Evolutionary conservation across 1,139 yeast species (phyloP).

Genomic region (Nakaseomyces bracarensis): DNA sequence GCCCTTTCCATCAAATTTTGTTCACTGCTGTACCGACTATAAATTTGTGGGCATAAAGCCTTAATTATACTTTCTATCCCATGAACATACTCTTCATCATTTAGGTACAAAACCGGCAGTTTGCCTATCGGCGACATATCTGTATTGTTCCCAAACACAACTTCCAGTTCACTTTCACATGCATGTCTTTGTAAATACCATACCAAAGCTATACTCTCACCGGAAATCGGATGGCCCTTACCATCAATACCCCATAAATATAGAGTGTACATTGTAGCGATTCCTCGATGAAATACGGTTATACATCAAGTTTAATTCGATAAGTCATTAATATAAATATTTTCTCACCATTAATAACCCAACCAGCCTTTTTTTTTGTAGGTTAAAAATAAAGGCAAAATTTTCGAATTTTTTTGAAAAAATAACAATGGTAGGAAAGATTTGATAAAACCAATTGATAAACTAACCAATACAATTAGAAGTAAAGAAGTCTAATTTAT

Average conservation of each 20-base stretch:
- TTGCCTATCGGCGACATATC: slow-evolving; percentile 44
- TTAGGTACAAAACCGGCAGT: slow-evolving; percentile 45
- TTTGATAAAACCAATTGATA: no score
- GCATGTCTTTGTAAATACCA: slow-evolving; percentile 19
- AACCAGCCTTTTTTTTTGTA: no score
- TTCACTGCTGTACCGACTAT: background rate
- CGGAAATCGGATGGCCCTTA: slow-evolving; percentile 23
- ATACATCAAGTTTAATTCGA: no score
- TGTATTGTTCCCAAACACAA: slow-evolving; percentile 34
- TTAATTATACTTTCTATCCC: slow-evolving; percentile 47
- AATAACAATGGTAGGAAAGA: no score
- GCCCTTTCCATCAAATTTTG: slow-evolving; percentile 16
- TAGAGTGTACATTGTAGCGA: background rate
- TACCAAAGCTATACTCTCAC: slow-evolving; percentile 27
- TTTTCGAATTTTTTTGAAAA: no score
- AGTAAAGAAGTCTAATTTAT: no score
- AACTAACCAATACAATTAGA: no score
- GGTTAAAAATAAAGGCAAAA: no score
- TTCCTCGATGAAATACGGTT: no score
- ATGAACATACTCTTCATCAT: slow-evolving; percentile 30
- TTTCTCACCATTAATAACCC: no score
- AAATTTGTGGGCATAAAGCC: slow-evolving; percentile 23
- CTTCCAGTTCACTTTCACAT: slow-evolving; percentile 10
- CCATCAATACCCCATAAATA: slow-evolving; percentile 26
- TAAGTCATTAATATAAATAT: no score